Conservation (phyloP, 169 alveolate genomes). For the Perkinsus marinus region DNA sequence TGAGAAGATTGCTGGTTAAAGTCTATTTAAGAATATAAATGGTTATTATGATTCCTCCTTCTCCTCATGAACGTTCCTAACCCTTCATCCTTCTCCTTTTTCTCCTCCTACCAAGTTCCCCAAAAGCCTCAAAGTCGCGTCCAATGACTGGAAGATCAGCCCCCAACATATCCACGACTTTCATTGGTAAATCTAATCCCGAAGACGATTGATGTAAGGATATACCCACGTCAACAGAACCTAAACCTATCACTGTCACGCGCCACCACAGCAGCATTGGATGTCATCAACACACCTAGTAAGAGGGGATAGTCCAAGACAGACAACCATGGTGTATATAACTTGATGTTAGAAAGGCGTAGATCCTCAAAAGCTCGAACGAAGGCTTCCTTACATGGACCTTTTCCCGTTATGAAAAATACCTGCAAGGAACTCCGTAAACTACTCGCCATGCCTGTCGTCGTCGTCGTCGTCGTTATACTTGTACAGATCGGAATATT, state of each 20-base stretch:
- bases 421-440: not conserved
- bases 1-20: too few relatives aligned
- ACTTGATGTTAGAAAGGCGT: slow-evolving; percentile 31
- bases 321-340: slow-evolving; percentile 58
- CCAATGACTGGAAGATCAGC: slow-evolving; percentile 57
- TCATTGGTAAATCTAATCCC: slow-evolving; percentile 76
- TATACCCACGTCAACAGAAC: slow-evolving; percentile 53
- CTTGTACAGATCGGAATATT: too few relatives aligned
- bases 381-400: slow-evolving; percentile 55
- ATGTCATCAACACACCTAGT: slow-evolving; percentile 31
- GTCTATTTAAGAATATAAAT: too few relatives aligned
- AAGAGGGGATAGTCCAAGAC: slow-evolving; percentile 65
- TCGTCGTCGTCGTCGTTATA: too few relatives aligned
- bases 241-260: not conserved
- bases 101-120: not conserved
- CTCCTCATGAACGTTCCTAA: too few relatives aligned
- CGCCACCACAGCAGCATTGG: not conserved
- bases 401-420: slow-evolving; percentile 54
- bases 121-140: not conserved
- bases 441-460: too few relatives aligned
- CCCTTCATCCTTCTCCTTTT: not conserved
- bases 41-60: too few relatives aligned
- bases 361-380: slow-evolving; percentile 18
- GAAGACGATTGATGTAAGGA: slow-evolving; percentile 64
- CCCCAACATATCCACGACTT: slow-evolving; percentile 77